Conservation (phyloP, 2,329 filamentous ascomycete genomes). For the Thelonectria olida region DNA sequence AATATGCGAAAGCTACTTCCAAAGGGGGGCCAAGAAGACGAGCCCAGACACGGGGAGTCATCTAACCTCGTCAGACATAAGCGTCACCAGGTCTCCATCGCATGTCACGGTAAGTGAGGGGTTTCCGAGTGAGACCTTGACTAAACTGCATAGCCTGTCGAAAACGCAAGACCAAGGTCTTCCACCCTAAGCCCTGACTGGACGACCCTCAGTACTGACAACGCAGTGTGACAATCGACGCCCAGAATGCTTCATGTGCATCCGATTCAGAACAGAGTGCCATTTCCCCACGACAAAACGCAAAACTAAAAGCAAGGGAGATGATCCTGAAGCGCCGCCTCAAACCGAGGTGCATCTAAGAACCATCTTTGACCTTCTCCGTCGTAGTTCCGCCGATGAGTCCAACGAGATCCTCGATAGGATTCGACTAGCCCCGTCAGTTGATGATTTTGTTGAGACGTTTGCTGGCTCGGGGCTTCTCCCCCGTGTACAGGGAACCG, state of each 20-base stretch:
- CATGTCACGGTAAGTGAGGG: background rate
- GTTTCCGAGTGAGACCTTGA: too few species aligned
- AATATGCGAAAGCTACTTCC: background rate
- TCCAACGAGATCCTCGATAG: background rate
- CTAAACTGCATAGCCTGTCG: background rate
- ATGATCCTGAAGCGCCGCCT: background rate
- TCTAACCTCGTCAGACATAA: background rate
- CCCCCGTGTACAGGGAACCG: background rate
- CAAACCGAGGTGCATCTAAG: background rate
- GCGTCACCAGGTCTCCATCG: background rate
- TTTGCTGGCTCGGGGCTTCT: background rate
- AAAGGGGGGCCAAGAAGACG: background rate
- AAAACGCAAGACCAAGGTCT: background rate
- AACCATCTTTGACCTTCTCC: background rate
- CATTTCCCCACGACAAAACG: background rate
- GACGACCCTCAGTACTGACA: too few species aligned
- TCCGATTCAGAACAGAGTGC: background rate
- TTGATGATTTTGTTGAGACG: background rate
- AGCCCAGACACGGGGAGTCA: background rate
- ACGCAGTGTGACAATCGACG: background rate
- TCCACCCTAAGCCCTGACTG: background rate
- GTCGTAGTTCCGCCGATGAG: background rate
- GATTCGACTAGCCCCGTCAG: background rate
- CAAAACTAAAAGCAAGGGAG: background rate
- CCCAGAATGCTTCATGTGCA: background rate